Evolutionary conservation across 306 rosid genomes (phyloP), one percentile per base, ranked within the genome.

Genomic region (Calophaca sinica): DNA sequence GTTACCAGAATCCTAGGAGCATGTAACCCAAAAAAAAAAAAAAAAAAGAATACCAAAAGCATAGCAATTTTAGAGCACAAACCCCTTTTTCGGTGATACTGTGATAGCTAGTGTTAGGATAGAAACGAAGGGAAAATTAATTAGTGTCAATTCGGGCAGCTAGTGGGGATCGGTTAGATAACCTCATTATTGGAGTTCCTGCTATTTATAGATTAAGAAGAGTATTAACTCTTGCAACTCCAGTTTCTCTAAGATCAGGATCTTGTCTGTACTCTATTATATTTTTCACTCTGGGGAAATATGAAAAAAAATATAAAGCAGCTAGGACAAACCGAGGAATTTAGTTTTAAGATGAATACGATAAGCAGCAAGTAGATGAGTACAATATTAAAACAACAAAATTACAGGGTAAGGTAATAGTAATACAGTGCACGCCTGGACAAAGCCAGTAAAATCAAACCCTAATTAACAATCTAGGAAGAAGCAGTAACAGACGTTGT

Each of bases 361-460:
- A 80, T 26, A 9, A 52, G 54, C 44, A 45, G 50, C 4, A 73
- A 68, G 72, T 77, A 57, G 28, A 14, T 39, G 5, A 51, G 54
- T 60, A 63, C 54, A 33, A 80, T 70, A 74, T 74, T 70, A 78
- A 77, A 63, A 58, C 62, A 55, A 29, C 7, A 9, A 54, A 26
- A 68, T 50, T 73, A 84, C 68, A 81, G 2, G 68, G 57, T 61
- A 60, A 29, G 26, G 10, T 42, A 41, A 9, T 26, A 42, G 62
- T 60, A 72, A 68, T 62, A 80, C 60, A 38, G 10, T 65, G 51
- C 45, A 72, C 50, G n/a, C 9, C 31, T 38, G 20, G 33, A 54
- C 52, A 73, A 20, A 63, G 29, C 76, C 53, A 58, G 49, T 20
- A 28, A 60, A 62, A 45, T 63, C 2, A 73, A 81, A 76, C 51